A percentile compares a stretch with the other conserved stretches of the same genome.
Evolutionary conservation across 805 yeast species (phyloP).

Genomic region (Saccharomycopsis sp.): DNA sequence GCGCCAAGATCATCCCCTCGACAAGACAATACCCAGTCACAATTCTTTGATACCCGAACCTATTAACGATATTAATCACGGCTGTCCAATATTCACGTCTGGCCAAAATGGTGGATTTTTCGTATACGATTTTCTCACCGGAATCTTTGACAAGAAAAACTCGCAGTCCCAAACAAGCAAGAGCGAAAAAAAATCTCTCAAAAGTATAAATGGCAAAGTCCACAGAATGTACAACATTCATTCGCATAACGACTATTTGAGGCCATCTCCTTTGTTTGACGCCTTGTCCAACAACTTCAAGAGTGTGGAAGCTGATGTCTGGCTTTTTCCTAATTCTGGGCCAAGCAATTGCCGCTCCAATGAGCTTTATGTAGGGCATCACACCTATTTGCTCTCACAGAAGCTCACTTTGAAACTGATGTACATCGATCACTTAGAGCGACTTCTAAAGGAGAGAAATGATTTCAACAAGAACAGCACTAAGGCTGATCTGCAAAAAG

Average conservation of each 20-base stretch:
- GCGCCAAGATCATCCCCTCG: background rate
- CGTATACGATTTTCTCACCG: slow-evolving; percentile 3
- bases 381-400: slow-evolving; percentile 36
- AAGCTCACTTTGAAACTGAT: slow-evolving; percentile 39
- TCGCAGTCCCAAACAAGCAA: background rate
- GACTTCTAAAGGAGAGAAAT: slow-evolving; percentile 43
- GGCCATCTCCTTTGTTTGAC: slow-evolving; percentile 48
- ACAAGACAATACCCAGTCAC: background rate
- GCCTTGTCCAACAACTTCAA: slow-evolving; percentile 46
- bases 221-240: slow-evolving; percentile 33
- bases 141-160: background rate
- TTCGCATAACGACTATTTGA: slow-evolving; percentile 68
- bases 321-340: slow-evolving; percentile 34
- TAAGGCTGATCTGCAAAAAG: slow-evolving; percentile 22
- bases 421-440: slow-evolving; percentile 46
- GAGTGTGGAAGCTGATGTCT: slow-evolving; percentile 61
- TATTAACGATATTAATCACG: background rate
- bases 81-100: background rate
- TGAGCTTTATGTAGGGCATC: slow-evolving; percentile 59
- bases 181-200: background rate
- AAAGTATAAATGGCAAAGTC: slow-evolving; percentile 3
- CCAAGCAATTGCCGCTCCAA: slow-evolving; percentile 29
- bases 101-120: background rate
- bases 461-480: slow-evolving; percentile 8
- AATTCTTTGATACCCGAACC: background rate